phyloP scores from a whole-genome alignment of 306 rosid species.

The Lathyrus tuberosus region DNA sequence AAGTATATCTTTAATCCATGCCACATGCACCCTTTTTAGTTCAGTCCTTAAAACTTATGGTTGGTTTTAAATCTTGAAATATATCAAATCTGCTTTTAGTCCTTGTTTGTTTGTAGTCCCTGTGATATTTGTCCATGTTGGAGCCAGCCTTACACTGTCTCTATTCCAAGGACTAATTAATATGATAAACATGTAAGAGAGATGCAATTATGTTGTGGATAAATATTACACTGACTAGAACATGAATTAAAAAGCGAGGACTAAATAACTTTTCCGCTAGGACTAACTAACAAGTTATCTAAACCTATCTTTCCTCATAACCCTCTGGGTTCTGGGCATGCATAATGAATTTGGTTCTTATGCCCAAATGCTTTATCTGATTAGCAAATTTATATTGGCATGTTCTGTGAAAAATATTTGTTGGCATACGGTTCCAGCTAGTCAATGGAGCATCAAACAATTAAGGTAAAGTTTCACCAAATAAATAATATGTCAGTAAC shows the following conservation, averaged over 20 bases:
- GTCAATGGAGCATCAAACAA: constrained; percentile 17
- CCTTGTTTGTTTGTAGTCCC: neutral
- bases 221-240: neutral
- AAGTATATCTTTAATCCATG: neutral
- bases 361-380: constrained; percentile 26
- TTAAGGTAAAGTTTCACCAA: constrained; percentile 31
- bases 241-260: neutral
- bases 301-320: constrained; percentile 6
- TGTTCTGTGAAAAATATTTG: constrained; percentile 26
- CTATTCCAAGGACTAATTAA: neutral
- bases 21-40: neutral
- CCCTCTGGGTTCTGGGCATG: neutral
- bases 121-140: neutral
- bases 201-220: neutral
- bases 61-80: neutral
- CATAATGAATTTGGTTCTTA: neutral
- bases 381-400: constrained; percentile 19
- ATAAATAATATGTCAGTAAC: constrained; percentile 12
- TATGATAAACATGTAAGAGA: neutral
- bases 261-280: neutral
- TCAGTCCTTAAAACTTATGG: neutral
- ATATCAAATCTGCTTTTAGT: neutral
- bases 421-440: constrained; percentile 27
- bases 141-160: neutral
- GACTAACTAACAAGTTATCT: neutral